Conservation (phyloP, 2,329 filamentous ascomycete genomes). For the Aspergillus eucalypticola region DNA sequence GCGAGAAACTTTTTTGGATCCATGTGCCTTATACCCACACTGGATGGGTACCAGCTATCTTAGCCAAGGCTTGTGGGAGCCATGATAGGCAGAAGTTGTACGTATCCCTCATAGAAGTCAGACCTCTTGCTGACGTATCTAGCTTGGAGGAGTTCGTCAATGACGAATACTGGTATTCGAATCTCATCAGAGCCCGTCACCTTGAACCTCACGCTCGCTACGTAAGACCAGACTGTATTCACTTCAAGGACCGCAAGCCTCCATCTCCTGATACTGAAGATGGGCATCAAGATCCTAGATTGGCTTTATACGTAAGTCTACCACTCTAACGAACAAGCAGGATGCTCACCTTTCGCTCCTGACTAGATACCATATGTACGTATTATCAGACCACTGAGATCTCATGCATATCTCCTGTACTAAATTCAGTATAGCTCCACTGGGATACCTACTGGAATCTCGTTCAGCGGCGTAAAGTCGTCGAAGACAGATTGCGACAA, state of each 20-base stretch:
- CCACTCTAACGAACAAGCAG: not conserved
- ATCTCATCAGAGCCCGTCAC: slow-evolving; percentile 40
- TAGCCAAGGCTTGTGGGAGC: slow-evolving; percentile 23
- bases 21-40: slow-evolving; percentile 37
- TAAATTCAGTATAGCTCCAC: slow-evolving; percentile 50
- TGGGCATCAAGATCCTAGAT: slow-evolving; percentile 23
- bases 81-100: slow-evolving; percentile 29
- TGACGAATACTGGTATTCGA: slow-evolving; percentile 39
- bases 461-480: slow-evolving; percentile 57
- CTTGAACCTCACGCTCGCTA: slow-evolving; percentile 43
- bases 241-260: slow-evolving; percentile 30
- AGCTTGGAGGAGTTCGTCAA: slow-evolving; percentile 41
- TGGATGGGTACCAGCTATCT: slow-evolving; percentile 24
- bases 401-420: not conserved
- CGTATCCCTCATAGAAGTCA: not conserved
- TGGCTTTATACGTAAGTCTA: slow-evolving; percentile 34
- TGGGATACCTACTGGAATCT: slow-evolving; percentile 65
- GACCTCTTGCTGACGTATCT: not conserved
- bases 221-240: slow-evolving; percentile 38
- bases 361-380: slow-evolving; percentile 33
- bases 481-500: slow-evolving; percentile 54
- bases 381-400: not conserved
- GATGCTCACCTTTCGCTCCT: slow-evolving; percentile 4
- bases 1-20: slow-evolving; percentile 38
- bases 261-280: slow-evolving; percentile 15